Evolutionary conservation across 306 rosid genomes (phyloP), one percentile per base, ranked within the genome.

Genomic region (Cucumis sativus): DNA sequence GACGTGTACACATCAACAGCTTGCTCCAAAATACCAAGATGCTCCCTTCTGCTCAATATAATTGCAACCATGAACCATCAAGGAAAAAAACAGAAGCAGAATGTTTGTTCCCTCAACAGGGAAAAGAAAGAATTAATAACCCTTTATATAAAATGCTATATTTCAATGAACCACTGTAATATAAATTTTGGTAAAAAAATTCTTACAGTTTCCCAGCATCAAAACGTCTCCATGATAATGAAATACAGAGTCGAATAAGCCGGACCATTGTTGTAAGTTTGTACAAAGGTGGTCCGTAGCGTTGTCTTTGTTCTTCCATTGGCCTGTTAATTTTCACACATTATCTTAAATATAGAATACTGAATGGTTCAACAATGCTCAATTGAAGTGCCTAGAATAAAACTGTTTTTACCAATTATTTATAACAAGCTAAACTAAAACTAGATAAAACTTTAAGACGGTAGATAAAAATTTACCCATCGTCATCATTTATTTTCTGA

Each of bases 271-370:
- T 55, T 65, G 98, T 95, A 75, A 95, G 98, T 76, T 80, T 88
- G 80, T 95, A 95, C 66, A 95, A 82, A 12, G 96, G 93, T 13
- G 96, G 97, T 80, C 98, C 98, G 85, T 95, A 95, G 78, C 98
- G 98, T 43, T 88, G 92, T 0, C 98, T 86, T 80, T 95, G 98
- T 83, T 95, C 97, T 84, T 95, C 98, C 98, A 95, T 95, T 67
- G 98, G 98, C 89, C 98, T 95, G 49, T 76, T 66, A 80, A 85
- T 64, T 78, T 60, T 68, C 69, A 25, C 40, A 62, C 7, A 69
- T 76, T 65, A 83, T 77, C 45, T 49, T 51, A 33, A 65, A 45
- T 52, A 20, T 18, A 17, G 66, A 57, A 39, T 14, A 52, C 14
- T 20, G 69, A 74, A 64, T 10, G 66, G 77, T 49, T 72, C 73